A percentile compares a stretch with the other conserved stretches of the same genome.
These are phyloP conservation scores for Boletus edulis DNA, from an alignment of 768 basidiomycete species.

Conservation along the genomic window DNA sequence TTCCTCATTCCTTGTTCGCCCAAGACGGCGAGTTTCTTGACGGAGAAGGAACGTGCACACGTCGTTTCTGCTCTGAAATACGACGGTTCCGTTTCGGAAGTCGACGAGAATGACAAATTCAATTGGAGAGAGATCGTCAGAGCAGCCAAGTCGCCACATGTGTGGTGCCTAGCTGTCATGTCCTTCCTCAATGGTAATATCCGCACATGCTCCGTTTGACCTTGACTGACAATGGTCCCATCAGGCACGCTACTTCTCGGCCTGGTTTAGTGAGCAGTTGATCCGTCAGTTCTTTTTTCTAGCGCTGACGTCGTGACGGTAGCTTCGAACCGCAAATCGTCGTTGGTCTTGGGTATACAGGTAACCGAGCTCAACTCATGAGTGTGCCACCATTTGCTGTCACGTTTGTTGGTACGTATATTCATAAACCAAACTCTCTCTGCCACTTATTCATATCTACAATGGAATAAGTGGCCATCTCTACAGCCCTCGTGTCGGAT, in stretches of 20 bases:
- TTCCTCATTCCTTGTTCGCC: conserved; percentile 48
- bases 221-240: neutral
- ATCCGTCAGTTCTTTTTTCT: conserved; percentile 16
- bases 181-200: conserved; percentile 52
- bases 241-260: conserved; percentile 19
- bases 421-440: neutral
- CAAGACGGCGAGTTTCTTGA: conserved; percentile 48
- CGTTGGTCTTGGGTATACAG: conserved; percentile 53
- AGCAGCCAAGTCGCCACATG: conserved; percentile 51
- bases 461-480: neutral
- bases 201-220: neutral
- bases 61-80: conserved; percentile 30
- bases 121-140: conserved; percentile 54
- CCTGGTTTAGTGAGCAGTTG: conserved; percentile 23
- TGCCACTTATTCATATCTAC: neutral
- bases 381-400: conserved; percentile 55
- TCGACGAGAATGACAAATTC: conserved; percentile 45
- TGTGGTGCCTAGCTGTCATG: conserved; percentile 47
- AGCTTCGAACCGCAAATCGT: conserved; percentile 73
- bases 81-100: conserved; percentile 35
- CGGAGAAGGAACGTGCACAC: conserved; percentile 47
- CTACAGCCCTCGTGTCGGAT: conserved; percentile 51
- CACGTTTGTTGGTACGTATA: conserved; percentile 47
- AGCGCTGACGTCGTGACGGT: conserved; percentile 33
- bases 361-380: conserved; percentile 56